Evolutionary conservation across 2,329 filamentous ascomycete species (phyloP).

Genomic region (Metarhizium sp.): DNA sequence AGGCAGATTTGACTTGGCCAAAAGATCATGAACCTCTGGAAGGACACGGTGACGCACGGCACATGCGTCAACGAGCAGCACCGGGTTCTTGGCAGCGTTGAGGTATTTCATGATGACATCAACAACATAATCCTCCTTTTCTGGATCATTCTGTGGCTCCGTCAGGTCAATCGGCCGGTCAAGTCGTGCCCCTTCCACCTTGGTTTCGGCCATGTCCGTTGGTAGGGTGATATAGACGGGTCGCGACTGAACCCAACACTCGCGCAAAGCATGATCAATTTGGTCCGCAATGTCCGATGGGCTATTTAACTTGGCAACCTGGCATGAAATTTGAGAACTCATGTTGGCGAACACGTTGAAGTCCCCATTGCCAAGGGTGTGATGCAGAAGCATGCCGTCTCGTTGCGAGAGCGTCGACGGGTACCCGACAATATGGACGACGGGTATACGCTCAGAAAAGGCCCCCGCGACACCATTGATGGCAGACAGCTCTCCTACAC

Average conservation of each 20-base stretch:
- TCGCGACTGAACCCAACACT: conserved; percentile 64
- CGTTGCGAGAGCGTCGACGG: conserved; percentile 39
- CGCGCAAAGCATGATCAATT: conserved; percentile 67
- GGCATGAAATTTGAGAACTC: conserved; percentile 61
- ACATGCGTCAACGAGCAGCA: conserved; percentile 77
- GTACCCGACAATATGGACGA: conserved; percentile 58
- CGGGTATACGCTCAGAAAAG: conserved; percentile 61
- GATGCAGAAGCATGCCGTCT: conserved; percentile 46
- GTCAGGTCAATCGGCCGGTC: conserved; percentile 60
- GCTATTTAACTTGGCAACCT: conserved; percentile 60
- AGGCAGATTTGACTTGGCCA: conserved; percentile 65
- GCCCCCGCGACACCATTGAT: conserved; percentile 67
- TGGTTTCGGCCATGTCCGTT: conserved; percentile 68
- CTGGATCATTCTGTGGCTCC: conserved; percentile 55
- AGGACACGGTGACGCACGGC: conserved; percentile 68
- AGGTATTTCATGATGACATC: conserved; percentile 67
- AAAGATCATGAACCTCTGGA: conserved; percentile 60
- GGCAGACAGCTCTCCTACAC: conserved; percentile 65
- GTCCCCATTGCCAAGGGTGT: conserved; percentile 69
- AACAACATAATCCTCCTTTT: conserved; percentile 74
- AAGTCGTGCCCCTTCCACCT: conserved; percentile 65
- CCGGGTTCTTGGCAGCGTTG: conserved; percentile 60
- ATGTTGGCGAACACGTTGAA: conserved; percentile 78
- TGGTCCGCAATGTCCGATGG: conserved; percentile 60
- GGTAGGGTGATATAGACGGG: conserved; percentile 81